A percentile compares a stretch with the other conserved stretches of the same genome.
phyloP scores from a whole-genome alignment of 2,329 filamentous ascomycete species.

The Ophiostoma sp. region DNA sequence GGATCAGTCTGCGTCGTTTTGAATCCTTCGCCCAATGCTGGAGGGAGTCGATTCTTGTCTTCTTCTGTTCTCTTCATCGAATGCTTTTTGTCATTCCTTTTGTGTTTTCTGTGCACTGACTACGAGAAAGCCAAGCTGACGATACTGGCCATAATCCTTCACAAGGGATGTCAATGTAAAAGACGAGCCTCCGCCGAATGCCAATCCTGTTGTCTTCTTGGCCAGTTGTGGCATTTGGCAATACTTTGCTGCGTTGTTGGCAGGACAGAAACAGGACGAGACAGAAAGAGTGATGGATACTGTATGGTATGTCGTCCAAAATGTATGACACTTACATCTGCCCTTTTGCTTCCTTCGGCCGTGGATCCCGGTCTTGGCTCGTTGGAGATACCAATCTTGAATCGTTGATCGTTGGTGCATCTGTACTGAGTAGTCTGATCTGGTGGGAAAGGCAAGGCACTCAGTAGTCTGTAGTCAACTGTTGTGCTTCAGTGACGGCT shows the following conservation, averaged over 20 bases:
- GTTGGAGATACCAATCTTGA: background rate
- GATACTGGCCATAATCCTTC: too few species aligned
- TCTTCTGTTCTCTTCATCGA: background rate
- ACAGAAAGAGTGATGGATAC: too few species aligned
- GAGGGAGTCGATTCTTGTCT: background rate
- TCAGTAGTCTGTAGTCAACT: too few species aligned
- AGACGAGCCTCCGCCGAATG: background rate
- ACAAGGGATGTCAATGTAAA: background rate
- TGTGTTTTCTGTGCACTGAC: too few species aligned
- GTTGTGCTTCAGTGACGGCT: background rate
- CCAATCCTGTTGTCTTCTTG: too few species aligned
- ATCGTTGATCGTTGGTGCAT: background rate
- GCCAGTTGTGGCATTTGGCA: too few species aligned
- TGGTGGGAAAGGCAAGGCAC: too few species aligned
- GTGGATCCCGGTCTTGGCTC: background rate
- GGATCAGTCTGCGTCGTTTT: background rate
- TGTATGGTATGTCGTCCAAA: too few species aligned
- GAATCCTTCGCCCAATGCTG: background rate
- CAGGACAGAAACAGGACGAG: too few species aligned
- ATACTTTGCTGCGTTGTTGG: too few species aligned
- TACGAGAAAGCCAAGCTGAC: too few species aligned
- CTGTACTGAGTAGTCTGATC: too few species aligned
- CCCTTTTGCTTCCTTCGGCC: background rate
- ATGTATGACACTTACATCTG: background rate
- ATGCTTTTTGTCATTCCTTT: background rate